These are phyloP conservation scores for Kluyveromyces nonfermentans DNA, from an alignment of 805 yeast species.

Conservation along the genomic window DNA sequence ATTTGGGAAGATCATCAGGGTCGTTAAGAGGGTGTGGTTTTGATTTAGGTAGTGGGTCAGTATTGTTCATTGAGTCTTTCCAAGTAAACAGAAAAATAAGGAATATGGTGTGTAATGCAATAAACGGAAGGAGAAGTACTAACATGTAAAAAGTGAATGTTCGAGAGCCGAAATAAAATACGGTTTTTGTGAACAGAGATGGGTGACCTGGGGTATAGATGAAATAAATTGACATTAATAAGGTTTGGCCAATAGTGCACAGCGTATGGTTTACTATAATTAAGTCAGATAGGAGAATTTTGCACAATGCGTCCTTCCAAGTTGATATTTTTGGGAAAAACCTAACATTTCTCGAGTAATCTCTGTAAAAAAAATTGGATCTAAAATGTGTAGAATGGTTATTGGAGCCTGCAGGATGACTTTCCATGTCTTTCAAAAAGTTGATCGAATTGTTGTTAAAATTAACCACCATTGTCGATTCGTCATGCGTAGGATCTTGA, in stretches of 20 bases:
- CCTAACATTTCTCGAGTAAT: slow-evolving; percentile 2
- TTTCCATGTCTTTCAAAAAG: slow-evolving; percentile 7
- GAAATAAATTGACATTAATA: slow-evolving; percentile 32
- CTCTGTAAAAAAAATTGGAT: not conserved
- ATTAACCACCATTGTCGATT: slow-evolving; percentile 7
- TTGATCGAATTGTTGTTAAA: slow-evolving; percentile 11
- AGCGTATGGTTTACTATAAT: slow-evolving; percentile 14
- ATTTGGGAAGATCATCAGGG: not conserved
- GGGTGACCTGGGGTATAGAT: slow-evolving; percentile 32
- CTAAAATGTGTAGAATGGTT: not conserved
- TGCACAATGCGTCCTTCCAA: slow-evolving; percentile 7
- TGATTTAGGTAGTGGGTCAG: slow-evolving; percentile 1
- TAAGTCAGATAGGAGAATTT: slow-evolving; percentile 8
- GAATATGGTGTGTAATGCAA: slow-evolving; percentile 12
- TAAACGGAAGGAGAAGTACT: slow-evolving; percentile 27
- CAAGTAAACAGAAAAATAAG: slow-evolving; percentile 17
- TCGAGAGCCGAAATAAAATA: slow-evolving; percentile 29
- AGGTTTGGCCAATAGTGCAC: slow-evolving; percentile 26
- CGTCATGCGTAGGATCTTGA: not conserved
- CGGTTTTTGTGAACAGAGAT: slow-evolving; percentile 22
- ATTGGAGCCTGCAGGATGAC: not conserved
- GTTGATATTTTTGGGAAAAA: slow-evolving; percentile 8
- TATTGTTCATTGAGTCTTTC: slow-evolving; percentile 12
- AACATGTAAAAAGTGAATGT: slow-evolving; percentile 24
- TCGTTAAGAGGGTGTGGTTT: not conserved